Base-by-base conservation (phyloP, 73 alveolate species). In the Paramecium octaurelia region DNA sequence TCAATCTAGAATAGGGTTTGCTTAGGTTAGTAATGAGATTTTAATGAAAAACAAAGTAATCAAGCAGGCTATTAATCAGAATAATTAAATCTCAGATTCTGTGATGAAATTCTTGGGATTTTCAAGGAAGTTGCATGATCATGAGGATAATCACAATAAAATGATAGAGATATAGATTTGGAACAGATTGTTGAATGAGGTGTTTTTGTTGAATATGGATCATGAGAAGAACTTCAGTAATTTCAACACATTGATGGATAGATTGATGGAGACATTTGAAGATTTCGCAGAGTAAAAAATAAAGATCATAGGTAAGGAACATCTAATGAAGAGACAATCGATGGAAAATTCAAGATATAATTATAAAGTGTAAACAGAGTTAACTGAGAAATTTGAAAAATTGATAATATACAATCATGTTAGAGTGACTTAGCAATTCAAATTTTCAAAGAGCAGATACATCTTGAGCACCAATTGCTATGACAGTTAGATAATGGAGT, bases 281-380 rank as follows among this genome's bases (percentile, higher is more conserved):
- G 91, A 80, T 36, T 8, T 21, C 20, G n/a, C 46, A 18, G 34
- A 24, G 44, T 48, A 80, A 31, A 80, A 43, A 23, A 80, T 42
- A 3, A 80, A 35, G 24, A 80, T 80, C 2, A 80, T 80, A 43
- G 91, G 91, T 24, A 80, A 80, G 35, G 91, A 80, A 35, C 57
- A 43, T 46, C 24, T 44, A 24, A 48, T 48, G 70, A 80, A 48
- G 12, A 80, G 73, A 80, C 46, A 80, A 23, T 80, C 43, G 0
- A 23, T 42, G 35, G 42, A 40, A 46, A 80, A 80, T 80, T 35
- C 88, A 23, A 38, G 60, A 38, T 38, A 75, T 75, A 38, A 35
- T 38, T 75, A 38, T 75, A 75, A 42, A 42, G 88, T 75, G 1
- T 64, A 64, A 34, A 64, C 84, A 20, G 84, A 64, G 31, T 64